Evolutionary conservation across 805 yeast genomes (phyloP).

Genomic region (Nematodospora valgi): DNA sequence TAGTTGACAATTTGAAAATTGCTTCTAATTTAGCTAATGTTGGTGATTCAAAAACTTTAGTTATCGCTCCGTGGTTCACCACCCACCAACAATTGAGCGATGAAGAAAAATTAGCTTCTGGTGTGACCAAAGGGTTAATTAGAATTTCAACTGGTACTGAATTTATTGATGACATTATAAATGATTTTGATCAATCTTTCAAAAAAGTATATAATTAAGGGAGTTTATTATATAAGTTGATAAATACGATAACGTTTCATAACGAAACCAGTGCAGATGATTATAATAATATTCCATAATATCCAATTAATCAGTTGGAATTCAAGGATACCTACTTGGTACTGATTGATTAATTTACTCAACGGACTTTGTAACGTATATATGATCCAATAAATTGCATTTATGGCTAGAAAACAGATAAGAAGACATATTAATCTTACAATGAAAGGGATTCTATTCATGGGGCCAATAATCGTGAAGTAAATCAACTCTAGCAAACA

Average conservation of each 20-base stretch:
- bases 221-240: background rate
- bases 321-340: background rate
- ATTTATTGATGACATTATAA: conserved; percentile 85
- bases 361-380: background rate
- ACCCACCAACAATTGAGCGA: conserved; percentile 90
- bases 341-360: background rate
- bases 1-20: conserved; percentile 78
- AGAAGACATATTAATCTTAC: background rate
- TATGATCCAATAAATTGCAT: background rate
- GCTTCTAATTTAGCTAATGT: conserved; percentile 95
- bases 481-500: too few species aligned
- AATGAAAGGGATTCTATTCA: too few species aligned
- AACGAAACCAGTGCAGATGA: too few species aligned
- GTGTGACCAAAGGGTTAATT: conserved; percentile 85
- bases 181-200: conserved; percentile 85
- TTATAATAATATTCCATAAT: conserved; percentile 1
- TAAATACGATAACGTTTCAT: too few species aligned
- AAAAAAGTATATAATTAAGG: conserved; percentile 44
- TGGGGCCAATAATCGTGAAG: too few species aligned
- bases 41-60: conserved; percentile 93
- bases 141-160: conserved; percentile 92
- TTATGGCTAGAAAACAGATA: background rate
- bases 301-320: conserved; percentile 2
- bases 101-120: conserved; percentile 76
- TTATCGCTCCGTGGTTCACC: conserved; percentile 93